These are phyloP conservation scores for Evernia prunastri DNA, from an alignment of 495 filamentous ascomycete genomes.

Conservation along the genomic window DNA sequence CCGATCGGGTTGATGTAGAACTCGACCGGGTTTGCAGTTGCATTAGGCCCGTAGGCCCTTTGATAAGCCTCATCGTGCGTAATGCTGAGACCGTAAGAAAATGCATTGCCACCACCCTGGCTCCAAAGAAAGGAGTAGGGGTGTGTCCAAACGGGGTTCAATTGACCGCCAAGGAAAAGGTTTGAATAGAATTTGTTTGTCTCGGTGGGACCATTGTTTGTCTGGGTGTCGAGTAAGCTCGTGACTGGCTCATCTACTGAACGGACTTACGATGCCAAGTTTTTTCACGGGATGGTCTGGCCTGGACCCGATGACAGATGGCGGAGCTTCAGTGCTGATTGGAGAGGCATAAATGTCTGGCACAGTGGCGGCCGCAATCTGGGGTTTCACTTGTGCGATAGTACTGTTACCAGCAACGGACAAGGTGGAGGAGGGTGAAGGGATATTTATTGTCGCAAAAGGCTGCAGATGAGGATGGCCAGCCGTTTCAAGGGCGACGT, in stretches of 20 bases:
- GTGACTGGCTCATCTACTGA: constrained; percentile 33
- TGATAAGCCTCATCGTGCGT: constrained; percentile 63
- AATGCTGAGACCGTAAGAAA: constrained; percentile 70
- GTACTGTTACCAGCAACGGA: background rate
- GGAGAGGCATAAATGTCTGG: background rate
- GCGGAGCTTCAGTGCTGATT: constrained; percentile 44
- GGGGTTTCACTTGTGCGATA: background rate
- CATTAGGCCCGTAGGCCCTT: constrained; percentile 53
- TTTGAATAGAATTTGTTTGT: constrained; percentile 95
- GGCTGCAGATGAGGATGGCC: background rate
- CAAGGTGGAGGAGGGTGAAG: background rate
- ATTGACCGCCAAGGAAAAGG: constrained; percentile 72
- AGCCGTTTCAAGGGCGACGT: constrained; percentile 1
- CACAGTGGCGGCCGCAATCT: background rate
- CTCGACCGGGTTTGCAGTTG: constrained; percentile 41
- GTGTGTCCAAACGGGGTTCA: constrained; percentile 65
- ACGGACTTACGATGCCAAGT: constrained; percentile 40
- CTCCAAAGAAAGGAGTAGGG: constrained; percentile 80
- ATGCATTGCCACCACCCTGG: constrained; percentile 55
- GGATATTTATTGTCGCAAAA: background rate
- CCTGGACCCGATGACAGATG: constrained; percentile 44
- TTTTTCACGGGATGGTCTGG: constrained; percentile 48
- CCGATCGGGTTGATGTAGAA: constrained; percentile 82
- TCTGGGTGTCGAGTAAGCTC: constrained; percentile 32
- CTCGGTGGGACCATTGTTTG: constrained; percentile 33